These are phyloP conservation scores for Podospora appendiculata DNA, from an alignment of 495 filamentous ascomycete genomes.

Conservation along the genomic window DNA sequence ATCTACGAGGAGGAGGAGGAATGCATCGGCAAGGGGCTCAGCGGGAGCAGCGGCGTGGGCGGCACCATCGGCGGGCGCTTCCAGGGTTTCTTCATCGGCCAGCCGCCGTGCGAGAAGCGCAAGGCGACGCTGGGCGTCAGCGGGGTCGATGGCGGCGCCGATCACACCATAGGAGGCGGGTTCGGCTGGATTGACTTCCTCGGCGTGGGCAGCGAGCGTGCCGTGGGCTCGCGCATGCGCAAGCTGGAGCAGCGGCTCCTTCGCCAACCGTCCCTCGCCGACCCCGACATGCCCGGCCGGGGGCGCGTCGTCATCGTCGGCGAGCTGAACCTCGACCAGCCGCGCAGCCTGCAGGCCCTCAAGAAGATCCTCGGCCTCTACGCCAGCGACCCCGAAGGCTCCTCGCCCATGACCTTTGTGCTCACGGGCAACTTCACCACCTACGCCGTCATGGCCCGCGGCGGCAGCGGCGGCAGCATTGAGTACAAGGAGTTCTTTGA, in stretches of 20 bases:
- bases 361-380: conserved; percentile 68
- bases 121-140: conserved; percentile 67
- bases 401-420: conserved; percentile 69
- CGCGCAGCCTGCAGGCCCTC: conserved; percentile 66
- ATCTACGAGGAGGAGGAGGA: conserved; percentile 88
- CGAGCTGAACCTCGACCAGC: conserved; percentile 79
- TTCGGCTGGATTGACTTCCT: conserved; percentile 98
- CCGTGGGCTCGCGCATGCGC: conserved; percentile 73
- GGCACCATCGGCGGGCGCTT: conserved; percentile 86
- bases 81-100: conserved; percentile 79
- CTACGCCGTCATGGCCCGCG: conserved; percentile 62
- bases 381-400: conserved; percentile 48
- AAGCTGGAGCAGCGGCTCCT: conserved; percentile 53
- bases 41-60: conserved; percentile 71
- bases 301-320: conserved; percentile 64
- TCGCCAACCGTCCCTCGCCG: conserved; percentile 14
- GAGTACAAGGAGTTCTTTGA: conserved; percentile 96
- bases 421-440: conserved; percentile 79
- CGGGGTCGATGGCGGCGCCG: conserved; percentile 37
- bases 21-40: conserved; percentile 55
- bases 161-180: conserved; percentile 63
- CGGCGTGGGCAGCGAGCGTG: conserved; percentile 83
- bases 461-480: conserved; percentile 64
- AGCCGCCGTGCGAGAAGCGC: conserved; percentile 82
- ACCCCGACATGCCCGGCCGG: conserved; percentile 21